A percentile compares a stretch with the other conserved stretches of the same genome.
Conservation (phyloP, 805 yeast species). For the Ogataea pini region DNA sequence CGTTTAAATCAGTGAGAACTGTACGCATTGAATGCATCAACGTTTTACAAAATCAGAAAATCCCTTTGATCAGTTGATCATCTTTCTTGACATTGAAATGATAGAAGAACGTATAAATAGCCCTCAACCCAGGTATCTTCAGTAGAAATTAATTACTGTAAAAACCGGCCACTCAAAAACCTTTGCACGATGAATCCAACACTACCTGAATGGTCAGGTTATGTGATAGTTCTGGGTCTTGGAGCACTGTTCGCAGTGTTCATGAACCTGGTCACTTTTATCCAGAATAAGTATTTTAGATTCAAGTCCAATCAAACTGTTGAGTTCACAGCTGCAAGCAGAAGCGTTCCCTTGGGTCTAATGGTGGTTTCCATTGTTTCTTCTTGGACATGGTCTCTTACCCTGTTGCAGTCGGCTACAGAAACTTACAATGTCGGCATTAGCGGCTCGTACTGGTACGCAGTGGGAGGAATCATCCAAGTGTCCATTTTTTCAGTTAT, state of each 20-base stretch:
- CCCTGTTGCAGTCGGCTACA: slow-evolving; percentile 30
- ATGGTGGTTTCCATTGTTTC: slow-evolving; percentile 27
- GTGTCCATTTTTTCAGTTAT: slow-evolving; percentile 32
- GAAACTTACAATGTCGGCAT: slow-evolving; percentile 28
- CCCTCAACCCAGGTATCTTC: no score
- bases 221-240: slow-evolving; percentile 36
- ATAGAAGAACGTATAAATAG: no score
- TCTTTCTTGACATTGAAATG: no score
- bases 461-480: slow-evolving; percentile 30
- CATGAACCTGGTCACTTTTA: slow-evolving; percentile 29
- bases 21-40: no score
- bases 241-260: slow-evolving; percentile 34
- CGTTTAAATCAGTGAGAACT: no score
- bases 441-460: slow-evolving; percentile 32
- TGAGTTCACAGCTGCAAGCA: slow-evolving; percentile 27
- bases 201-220: slow-evolving; percentile 24
- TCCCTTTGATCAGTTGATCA: no score
- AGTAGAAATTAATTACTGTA: no score
- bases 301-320: slow-evolving; percentile 26
- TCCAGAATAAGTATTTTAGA: slow-evolving; percentile 18
- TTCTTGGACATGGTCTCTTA: slow-evolving; percentile 35
- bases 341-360: slow-evolving; percentile 21
- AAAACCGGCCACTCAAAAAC: no score
- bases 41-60: no score
- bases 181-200: slow-evolving; percentile 6